Conservation (phyloP, 352 stramenopile genomes). For the Phytophthora ohioensis region DNA sequence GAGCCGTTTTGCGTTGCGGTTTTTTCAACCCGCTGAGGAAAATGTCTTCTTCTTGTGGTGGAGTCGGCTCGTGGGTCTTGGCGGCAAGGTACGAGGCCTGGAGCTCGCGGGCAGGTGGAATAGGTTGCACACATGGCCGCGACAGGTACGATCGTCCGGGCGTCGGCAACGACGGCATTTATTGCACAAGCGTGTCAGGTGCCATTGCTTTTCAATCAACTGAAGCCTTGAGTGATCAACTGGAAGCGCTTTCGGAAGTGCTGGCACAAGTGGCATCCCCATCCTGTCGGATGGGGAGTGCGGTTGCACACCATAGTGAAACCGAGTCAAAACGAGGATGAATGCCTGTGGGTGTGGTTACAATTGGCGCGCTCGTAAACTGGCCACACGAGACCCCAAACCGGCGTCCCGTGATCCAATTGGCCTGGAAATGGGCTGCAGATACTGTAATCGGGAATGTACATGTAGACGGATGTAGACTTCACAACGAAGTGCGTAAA, state of each 20-base stretch:
- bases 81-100: conserved; percentile 12
- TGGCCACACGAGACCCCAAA: not conserved
- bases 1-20: conserved; percentile 37
- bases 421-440: not conserved
- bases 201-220: conserved; percentile 15
- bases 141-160: not conserved
- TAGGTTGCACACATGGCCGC: not conserved
- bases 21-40: conserved; percentile 50
- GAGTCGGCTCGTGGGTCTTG: not conserved
- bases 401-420: not conserved
- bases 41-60: conserved; percentile 32
- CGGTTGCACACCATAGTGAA: not conserved
- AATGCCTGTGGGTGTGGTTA: conserved; percentile 4
- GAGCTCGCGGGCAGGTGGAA: conserved; percentile 4
- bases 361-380: conserved; percentile 4
- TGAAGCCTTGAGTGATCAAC: not conserved
- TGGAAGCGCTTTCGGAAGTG: conserved; percentile 21
- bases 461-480: too few species aligned
- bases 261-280: conserved; percentile 7
- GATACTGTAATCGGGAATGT: too few species aligned
- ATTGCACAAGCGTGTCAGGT: conserved; percentile 30
- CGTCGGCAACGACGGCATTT: conserved; percentile 20
- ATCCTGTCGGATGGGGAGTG: conserved; percentile 15
- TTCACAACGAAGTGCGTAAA: too few species aligned
- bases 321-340: conserved; percentile 6